A percentile compares a stretch with the other conserved stretches of the same genome.
These are phyloP conservation scores for Salix brachista DNA, from an alignment of 345 rosid genomes.

Conservation along the genomic window DNA sequence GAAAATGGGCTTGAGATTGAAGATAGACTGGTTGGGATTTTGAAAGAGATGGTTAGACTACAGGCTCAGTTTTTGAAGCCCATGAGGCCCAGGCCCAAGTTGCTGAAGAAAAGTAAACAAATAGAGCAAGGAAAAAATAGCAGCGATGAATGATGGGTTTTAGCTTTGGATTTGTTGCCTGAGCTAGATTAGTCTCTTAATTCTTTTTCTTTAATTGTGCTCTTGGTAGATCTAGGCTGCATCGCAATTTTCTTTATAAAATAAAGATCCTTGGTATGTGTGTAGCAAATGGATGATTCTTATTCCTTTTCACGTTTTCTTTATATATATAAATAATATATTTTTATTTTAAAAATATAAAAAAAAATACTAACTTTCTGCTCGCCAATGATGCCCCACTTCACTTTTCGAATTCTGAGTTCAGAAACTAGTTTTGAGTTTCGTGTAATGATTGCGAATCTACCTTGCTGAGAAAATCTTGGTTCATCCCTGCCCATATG, in stretches of 20 bases:
- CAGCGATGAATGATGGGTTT: neutral
- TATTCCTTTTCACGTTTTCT: no score
- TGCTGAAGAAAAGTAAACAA: conserved; percentile 41
- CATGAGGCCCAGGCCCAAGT: conserved; percentile 54
- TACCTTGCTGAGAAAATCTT: neutral
- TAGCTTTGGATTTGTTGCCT: no score
- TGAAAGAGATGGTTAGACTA: conserved; percentile 77
- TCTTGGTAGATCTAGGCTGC: no score
- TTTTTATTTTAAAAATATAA: no score
- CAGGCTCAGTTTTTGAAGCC: conserved; percentile 78
- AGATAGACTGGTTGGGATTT: conserved; percentile 42
- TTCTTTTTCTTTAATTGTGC: no score
- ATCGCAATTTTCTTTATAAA: no score
- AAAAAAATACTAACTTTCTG: neutral
- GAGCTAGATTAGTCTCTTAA: no score
- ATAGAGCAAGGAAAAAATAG: neutral
- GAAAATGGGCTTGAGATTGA: conserved; percentile 55
- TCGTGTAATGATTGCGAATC: neutral
- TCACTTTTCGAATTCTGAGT: neutral
- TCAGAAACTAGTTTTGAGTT: neutral
- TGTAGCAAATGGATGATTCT: no score
- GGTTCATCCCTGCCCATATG: neutral
- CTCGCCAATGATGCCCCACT: neutral
- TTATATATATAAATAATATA: no score
- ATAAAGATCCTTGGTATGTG: no score